Percentiles rank a stretch among this genome's conserved stretches.
These are phyloP conservation scores for Apiospora pterosperma DNA, from an alignment of 2,329 filamentous ascomycete species.

Conservation along the genomic window DNA sequence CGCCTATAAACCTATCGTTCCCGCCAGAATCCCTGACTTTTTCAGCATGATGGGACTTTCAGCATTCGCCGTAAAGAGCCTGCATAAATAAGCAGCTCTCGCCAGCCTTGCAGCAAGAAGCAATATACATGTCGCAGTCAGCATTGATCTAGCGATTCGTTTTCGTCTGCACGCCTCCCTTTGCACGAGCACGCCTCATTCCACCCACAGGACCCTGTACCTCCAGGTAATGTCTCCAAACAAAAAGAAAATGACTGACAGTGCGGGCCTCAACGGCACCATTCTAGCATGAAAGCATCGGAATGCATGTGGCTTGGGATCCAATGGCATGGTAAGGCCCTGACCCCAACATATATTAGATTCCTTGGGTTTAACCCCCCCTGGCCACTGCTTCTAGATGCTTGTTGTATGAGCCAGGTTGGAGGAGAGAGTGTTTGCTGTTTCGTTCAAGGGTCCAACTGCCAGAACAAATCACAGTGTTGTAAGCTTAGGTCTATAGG, in stretches of 20 bases:
- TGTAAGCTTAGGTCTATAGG: neutral
- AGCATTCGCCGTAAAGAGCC: neutral
- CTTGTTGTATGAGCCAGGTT: neutral
- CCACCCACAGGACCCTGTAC: neutral
- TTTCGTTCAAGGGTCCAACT: neutral
- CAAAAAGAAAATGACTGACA: slow-evolving; percentile 1
- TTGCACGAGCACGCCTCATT: neutral
- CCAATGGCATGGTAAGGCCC: neutral
- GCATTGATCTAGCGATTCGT: neutral
- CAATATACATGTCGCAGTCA: neutral
- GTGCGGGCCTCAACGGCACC: neutral
- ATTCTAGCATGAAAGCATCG: neutral
- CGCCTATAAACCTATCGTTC: neutral
- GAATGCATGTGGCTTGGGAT: neutral
- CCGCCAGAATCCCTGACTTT: slow-evolving; percentile 2
- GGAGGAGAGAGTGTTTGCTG: neutral
- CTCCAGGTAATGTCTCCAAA: neutral
- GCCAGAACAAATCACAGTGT: neutral
- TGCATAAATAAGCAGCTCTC: neutral
- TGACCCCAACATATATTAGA: neutral
- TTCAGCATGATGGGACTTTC: neutral
- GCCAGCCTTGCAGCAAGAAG: neutral
- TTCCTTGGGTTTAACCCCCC: neutral
- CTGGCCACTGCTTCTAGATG: neutral
- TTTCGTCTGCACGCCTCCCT: neutral